Evolutionary conservation across 1,139 yeast genomes (phyloP).

Genomic region (Suhomyces yuchorum): DNA sequence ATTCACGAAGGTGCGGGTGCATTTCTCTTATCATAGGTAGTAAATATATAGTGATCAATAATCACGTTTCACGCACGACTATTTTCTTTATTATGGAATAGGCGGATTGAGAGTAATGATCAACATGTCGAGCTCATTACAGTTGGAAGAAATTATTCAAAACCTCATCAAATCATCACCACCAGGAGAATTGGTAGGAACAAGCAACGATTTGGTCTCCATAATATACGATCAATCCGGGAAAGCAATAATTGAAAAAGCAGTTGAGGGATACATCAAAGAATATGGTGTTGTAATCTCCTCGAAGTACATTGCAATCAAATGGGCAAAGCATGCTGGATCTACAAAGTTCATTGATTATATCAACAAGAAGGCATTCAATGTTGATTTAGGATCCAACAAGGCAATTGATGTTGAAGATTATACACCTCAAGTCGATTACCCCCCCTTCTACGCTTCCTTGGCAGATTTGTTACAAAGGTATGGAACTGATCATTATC

Average conservation of each 20-base stretch:
- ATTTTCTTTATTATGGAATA: neutral
- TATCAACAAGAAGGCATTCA: conserved; percentile 51
- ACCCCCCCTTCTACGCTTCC: conserved; percentile 35
- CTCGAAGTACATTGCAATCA: conserved; percentile 35
- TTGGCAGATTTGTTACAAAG: conserved; percentile 33
- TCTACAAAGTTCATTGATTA: conserved; percentile 45
- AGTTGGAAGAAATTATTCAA: conserved; percentile 32
- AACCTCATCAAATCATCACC: conserved; percentile 43
- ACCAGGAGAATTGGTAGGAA: conserved; percentile 42
- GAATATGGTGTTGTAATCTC: conserved; percentile 36
- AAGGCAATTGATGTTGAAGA: conserved; percentile 55
- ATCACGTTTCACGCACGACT: neutral
- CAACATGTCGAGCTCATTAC: conserved; percentile 11
- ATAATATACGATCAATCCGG: conserved; percentile 26
- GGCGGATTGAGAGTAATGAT: neutral
- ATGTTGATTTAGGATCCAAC: conserved; percentile 56
- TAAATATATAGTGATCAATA: neutral
- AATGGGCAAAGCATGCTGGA: conserved; percentile 32
- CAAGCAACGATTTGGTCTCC: conserved; percentile 27
- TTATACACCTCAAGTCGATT: conserved; percentile 25
- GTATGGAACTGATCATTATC: conserved; percentile 54
- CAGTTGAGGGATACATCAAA: conserved; percentile 35
- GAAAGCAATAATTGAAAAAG: conserved; percentile 24
- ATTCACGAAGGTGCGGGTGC: conserved; percentile 89
- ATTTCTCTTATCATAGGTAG: conserved; percentile 71